Evolutionary conservation across 1,284 basidiomycete species (phyloP).

Genomic region (Naganishia liquefaciens): DNA sequence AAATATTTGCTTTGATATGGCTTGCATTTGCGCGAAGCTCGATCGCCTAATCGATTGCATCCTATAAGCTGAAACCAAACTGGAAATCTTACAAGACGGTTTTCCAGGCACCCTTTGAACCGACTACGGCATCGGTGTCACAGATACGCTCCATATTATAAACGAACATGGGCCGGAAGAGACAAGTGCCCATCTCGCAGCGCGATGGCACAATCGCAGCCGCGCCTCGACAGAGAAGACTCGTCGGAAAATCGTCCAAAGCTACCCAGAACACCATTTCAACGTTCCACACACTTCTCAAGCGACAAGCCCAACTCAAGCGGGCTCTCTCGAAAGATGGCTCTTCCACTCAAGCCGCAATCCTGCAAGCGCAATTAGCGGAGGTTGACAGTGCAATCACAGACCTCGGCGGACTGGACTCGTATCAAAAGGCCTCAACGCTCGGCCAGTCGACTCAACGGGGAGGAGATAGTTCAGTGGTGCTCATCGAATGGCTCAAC

Average conservation of each 20-base stretch:
- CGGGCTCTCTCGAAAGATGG: slow-evolving; percentile 29
- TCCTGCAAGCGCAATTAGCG: slow-evolving; percentile 5
- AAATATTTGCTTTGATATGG: too few relatives aligned
- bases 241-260: slow-evolving; percentile 34
- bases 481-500: slow-evolving; percentile 72
- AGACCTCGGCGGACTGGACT: slow-evolving; percentile 69
- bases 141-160: too few relatives aligned
- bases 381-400: slow-evolving; percentile 61
- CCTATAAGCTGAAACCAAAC: slow-evolving; percentile 3
- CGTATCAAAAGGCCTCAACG: slow-evolving; percentile 76
- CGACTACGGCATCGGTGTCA: neutral
- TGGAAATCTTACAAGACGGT: neutral
- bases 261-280: slow-evolving; percentile 50
- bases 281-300: slow-evolving; percentile 49
- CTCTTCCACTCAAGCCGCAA: slow-evolving; percentile 16
- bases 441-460: slow-evolving; percentile 75
- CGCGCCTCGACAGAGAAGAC: neutral
- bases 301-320: slow-evolving; percentile 42
- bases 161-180: slow-evolving; percentile 10
- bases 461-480: slow-evolving; percentile 79
- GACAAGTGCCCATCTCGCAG: slow-evolving; percentile 15
- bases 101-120: neutral
- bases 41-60: too few relatives aligned
- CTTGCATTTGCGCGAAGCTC: too few relatives aligned
- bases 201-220: neutral